A percentile compares a stretch with the other conserved stretches of the same genome.
Evolutionary conservation across 2,329 filamentous ascomycete species (phyloP).

Genomic region (Lachnellula subtilissima): DNA sequence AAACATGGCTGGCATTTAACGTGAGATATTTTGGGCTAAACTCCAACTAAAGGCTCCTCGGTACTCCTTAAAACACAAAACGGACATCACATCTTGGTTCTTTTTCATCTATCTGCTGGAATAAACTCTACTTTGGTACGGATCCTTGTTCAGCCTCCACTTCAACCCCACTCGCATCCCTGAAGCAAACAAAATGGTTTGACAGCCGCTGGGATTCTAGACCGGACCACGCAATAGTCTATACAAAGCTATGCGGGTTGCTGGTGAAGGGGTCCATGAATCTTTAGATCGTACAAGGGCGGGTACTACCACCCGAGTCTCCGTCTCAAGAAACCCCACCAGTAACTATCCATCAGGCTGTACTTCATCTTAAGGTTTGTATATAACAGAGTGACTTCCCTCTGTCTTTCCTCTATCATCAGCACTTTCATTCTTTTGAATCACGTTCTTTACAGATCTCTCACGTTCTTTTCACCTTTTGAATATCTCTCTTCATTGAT

Average conservation of each 20-base stretch:
- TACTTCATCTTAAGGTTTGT: neutral
- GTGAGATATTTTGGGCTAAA: neutral
- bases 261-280: neutral
- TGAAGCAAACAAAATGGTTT: neutral
- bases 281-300: neutral
- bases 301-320: neutral
- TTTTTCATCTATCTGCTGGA: slow-evolving; percentile 6
- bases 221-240: neutral
- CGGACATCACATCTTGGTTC: slow-evolving; percentile 1
- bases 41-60: neutral
- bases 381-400: neutral
- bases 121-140: neutral
- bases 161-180: neutral
- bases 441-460: slow-evolving; percentile 13
- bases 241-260: neutral
- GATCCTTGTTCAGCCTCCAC: neutral
- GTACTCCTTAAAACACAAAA: neutral
- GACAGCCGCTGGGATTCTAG: neutral
- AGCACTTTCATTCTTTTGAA: slow-evolving; percentile 5
- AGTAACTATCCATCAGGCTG: neutral
- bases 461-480: slow-evolving; percentile 15
- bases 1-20: neutral
- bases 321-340: neutral
- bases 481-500: slow-evolving; percentile 23
- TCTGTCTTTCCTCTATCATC: slow-evolving; percentile 1